Conservation (phyloP, 2,329 filamentous ascomycete genomes). For the Penicillium sp. region DNA sequence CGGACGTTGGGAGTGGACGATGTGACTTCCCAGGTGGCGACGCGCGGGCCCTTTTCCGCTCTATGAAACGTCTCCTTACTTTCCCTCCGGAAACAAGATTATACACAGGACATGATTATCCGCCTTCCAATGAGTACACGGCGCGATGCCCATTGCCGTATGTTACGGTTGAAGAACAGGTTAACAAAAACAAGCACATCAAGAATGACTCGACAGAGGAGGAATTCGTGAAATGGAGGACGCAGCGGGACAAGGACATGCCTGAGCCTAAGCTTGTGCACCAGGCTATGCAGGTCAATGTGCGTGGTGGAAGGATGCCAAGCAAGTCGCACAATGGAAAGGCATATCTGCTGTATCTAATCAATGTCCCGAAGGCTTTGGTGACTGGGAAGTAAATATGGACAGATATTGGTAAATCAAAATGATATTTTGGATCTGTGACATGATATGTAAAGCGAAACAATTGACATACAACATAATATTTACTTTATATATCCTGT, state of each 20-base stretch:
- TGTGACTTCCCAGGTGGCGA: conserved; percentile 55
- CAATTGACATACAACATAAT: background rate
- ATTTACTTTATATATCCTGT: background rate
- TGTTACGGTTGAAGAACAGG: conserved; percentile 37
- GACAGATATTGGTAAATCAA: fast-evolving
- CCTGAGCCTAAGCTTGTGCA: conserved; percentile 36
- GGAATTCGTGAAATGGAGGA: conserved; percentile 34
- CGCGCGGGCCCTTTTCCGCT: conserved; percentile 43
- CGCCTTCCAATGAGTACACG: conserved; percentile 24
- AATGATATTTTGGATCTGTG: background rate
- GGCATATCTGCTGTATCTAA: conserved; percentile 12
- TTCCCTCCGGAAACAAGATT: conserved; percentile 45
- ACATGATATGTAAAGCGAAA: background rate
- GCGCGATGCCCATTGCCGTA: conserved; percentile 20
- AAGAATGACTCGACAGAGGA: conserved; percentile 24
- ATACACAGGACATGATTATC: conserved; percentile 56
- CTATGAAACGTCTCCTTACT: conserved; percentile 43
- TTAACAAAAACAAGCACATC: conserved; percentile 35
- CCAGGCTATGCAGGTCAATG: conserved; percentile 41
- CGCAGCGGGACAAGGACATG: conserved; percentile 31
- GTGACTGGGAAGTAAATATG: background rate
- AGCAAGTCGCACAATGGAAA: conserved; percentile 13
- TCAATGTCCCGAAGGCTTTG: conserved; percentile 11
- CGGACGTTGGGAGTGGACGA: conserved; percentile 50
- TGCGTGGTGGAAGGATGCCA: conserved; percentile 39